Evolutionary conservation across 306 rosid genomes (phyloP), one percentile per base, ranked within the genome.

Genomic region (Cicer chorassanicum): DNA sequence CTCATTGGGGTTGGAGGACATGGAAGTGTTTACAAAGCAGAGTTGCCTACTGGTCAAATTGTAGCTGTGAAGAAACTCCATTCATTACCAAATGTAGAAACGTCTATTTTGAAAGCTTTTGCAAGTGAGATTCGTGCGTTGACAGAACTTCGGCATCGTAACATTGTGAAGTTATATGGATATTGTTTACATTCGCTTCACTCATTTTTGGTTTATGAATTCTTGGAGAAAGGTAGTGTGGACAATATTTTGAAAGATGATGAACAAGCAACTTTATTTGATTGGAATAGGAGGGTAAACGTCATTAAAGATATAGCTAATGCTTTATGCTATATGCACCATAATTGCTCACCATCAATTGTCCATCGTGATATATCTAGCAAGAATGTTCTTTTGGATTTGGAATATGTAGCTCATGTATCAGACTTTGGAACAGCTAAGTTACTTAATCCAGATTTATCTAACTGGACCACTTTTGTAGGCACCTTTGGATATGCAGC

Each of bases 151-250:
- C 43, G 65, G 24, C 65, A 60, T 60, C 43, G 65, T 0, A 60
- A 34, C 43, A 60, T 60, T 34, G 19, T 60, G 43, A 60, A 60
- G 43, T 13, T 60, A 60, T 60, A 60, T 34, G 65, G 65, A 6
- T 56, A 0, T 9, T 56, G 62, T 4, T 56, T 36, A 56, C 62
- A 56, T 4, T 0, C 14, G 9, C 0, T 19, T 0, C 38, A 56
- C 62, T 8, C 62, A 56, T 56, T 56, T 56, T 56, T 56, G 62
- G 62, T 9, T 56, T 56, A 56, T 55, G 38, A 19, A 13, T 55
- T 55, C 3, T 3, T 19, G 38, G 38, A 55, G 38, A 55, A 55
- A 34, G 38, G 38, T 19, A 55, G 61, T 7, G n/a, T 55, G n/a
- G 61, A 55, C 38, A 55, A 55, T 1, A 19, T 55, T 55, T 55